Evolutionary conservation across 1,139 yeast genomes (phyloP), one percentile per base, ranked within the genome.

Genomic region (Citeromyces hawaiiensis): DNA sequence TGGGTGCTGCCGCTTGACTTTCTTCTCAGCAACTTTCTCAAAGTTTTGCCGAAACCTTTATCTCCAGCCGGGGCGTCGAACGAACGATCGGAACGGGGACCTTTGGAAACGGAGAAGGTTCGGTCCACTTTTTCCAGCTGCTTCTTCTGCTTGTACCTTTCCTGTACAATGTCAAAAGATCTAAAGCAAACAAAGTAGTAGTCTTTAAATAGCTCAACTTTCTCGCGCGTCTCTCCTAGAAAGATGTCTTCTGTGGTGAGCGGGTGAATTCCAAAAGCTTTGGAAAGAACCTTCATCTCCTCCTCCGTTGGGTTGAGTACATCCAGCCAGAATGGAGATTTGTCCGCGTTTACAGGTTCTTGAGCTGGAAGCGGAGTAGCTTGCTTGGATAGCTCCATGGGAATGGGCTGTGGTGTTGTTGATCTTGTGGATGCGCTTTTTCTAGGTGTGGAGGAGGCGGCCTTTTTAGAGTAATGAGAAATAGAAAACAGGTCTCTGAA

Each of bases 201-300:
- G 46, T 83, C 82, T 49, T 79, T 76, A 64, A 91, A 91, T 38
- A 91, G 59, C 57, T 91, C 98, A 17, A 91, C 96, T 54, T 91
- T 91, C 59, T 91, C 98, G 44, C 98, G 73, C 1, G 95, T 80
- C 53, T 91, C 98, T 2, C 96, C 96, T 30, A 88, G 64, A 48
- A 85, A 85, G 41, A 91, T 91, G 63, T 91, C 98, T 56, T 91
- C 98, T 0, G 96, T 83, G 0, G 98, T 91, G 51, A 88, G 70
- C 0, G 97, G 97, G 57, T 88, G 98, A 44, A 88, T 85, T 1
- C 94, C 94, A 60, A 91, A 91, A 0, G 96, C 78, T 51, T 87
- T 87, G 21, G 94, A 77, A 13, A 91, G 54, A 1, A 83, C 93
- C 55, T 87, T 87, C 96, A 91, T 88, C 57, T 91, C 98, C 47